Percentiles rank a stretch among this genome's conserved stretches.
Evolutionary conservation across 768 basidiomycete species (phyloP).

Genomic region (Rhodosporidiobolus odoratus): DNA sequence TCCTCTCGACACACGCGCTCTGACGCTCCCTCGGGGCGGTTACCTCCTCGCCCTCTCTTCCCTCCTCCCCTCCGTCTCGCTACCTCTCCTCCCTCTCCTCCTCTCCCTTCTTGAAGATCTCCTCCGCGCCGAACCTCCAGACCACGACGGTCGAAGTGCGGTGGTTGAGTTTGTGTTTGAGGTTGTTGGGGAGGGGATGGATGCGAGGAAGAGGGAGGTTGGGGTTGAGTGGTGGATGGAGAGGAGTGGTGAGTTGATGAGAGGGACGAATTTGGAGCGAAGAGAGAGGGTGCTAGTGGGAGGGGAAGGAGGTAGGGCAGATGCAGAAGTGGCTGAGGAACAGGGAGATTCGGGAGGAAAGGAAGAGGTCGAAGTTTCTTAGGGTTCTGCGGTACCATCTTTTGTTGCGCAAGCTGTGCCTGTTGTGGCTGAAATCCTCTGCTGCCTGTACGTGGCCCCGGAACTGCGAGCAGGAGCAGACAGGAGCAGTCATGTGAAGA

Average conservation of each 20-base stretch:
- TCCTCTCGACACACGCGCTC: conserved; percentile 18
- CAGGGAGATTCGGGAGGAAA: neutral
- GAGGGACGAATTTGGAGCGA: neutral
- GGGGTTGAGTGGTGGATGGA: conserved; percentile 38
- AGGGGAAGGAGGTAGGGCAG: neutral
- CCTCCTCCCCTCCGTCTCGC: conserved; percentile 31
- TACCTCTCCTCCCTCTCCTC: conserved; percentile 18
- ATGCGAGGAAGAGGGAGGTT: conserved; percentile 33
- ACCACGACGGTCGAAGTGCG: conserved; percentile 24
- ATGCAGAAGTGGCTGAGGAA: neutral
- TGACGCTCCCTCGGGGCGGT: conserved; percentile 23
- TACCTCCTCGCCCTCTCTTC: conserved; percentile 36
- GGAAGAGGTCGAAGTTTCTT: too few relatives aligned
- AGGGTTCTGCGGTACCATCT: too few relatives aligned
- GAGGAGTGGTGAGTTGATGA: conserved; percentile 3
- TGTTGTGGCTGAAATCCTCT: too few relatives aligned
- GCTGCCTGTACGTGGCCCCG: too few relatives aligned
- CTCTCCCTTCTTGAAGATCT: conserved; percentile 10
- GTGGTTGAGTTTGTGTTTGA: conserved; percentile 30
- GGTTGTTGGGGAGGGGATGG: conserved; percentile 34
- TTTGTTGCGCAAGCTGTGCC: too few relatives aligned
- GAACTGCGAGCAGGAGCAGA: too few relatives aligned
- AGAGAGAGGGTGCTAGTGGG: neutral
- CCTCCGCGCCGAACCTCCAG: conserved; percentile 14
- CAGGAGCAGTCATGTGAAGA: too few relatives aligned